Evolutionary conservation across 2,329 filamentous ascomycete species (phyloP).

Genomic region (Sordariomycetes sp.): DNA sequence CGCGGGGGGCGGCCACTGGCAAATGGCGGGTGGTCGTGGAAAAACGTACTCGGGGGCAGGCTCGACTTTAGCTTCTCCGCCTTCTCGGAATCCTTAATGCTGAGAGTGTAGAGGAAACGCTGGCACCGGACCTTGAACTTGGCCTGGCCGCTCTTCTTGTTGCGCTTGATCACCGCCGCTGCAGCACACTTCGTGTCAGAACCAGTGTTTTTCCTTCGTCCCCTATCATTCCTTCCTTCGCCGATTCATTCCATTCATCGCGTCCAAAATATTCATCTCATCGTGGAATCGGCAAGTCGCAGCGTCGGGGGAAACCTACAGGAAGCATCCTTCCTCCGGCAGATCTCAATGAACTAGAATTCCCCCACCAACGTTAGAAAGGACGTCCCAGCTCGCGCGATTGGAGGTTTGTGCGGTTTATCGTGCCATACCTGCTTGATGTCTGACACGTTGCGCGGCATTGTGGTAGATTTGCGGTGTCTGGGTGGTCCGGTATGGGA

Average conservation of each 20-base stretch:
- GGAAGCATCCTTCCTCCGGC: constrained; percentile 97
- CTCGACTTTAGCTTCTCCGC: constrained; percentile 99
- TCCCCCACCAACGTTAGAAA: constrained; percentile 15
- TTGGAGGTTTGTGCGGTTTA: neutral
- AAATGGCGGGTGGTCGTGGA: neutral
- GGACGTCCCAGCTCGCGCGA: neutral
- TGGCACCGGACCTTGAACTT: constrained; percentile 99
- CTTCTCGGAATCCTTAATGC: constrained; percentile 98
- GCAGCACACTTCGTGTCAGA: constrained; percentile 19
- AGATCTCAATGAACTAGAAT: constrained; percentile 96
- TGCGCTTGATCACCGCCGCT: constrained; percentile 96
- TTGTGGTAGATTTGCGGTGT: constrained; percentile 50
- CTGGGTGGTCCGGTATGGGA: neutral
- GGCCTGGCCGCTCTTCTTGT: constrained; percentile 79
- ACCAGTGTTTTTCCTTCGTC: constrained; percentile 6
- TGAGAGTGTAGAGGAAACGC: constrained; percentile 92
- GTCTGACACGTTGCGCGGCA: constrained; percentile 96
- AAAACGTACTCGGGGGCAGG: constrained; percentile 81
- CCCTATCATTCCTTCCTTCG: neutral
- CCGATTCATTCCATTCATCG: neutral
- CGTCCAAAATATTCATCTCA: neutral
- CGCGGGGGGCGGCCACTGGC: neutral
- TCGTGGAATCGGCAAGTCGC: neutral
- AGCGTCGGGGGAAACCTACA: constrained; percentile 50
- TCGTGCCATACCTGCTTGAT: constrained; percentile 66